These are phyloP conservation scores for Pythium vanterpoolii DNA, from an alignment of 352 stramenopile species.

Conservation along the genomic window DNA sequence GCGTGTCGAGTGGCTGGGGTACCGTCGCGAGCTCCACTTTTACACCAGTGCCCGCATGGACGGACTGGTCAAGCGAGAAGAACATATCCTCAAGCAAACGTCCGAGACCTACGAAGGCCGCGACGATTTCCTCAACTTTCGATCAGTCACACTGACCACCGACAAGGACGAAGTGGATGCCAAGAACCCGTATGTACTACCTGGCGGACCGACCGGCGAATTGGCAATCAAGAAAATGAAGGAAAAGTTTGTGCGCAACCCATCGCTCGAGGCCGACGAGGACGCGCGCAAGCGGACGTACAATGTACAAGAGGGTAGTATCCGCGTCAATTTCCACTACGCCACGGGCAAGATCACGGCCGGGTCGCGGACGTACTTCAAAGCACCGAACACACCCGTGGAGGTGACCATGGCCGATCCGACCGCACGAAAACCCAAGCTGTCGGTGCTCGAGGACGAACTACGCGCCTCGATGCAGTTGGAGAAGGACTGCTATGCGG, in stretches of 20 bases:
- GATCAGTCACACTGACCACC: slow-evolving; percentile 72
- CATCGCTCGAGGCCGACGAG: slow-evolving; percentile 43
- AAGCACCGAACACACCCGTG: slow-evolving; percentile 59
- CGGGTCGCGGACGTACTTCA: slow-evolving; percentile 75
- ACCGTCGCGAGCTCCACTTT: slow-evolving; percentile 86
- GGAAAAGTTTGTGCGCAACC: slow-evolving; percentile 87
- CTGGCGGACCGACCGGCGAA: slow-evolving; percentile 63
- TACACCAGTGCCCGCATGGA: slow-evolving; percentile 89
- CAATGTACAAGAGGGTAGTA: slow-evolving; percentile 87
- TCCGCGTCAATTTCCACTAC: slow-evolving; percentile 91
- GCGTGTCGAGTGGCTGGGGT: slow-evolving; percentile 87
- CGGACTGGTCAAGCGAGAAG: slow-evolving; percentile 79
- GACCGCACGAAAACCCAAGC: slow-evolving; percentile 57
- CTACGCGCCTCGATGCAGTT: slow-evolving; percentile 60
- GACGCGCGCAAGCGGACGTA: slow-evolving; percentile 90
- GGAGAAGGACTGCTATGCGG: slow-evolving; percentile 92
- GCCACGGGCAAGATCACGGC: slow-evolving; percentile 90
- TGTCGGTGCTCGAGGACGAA: slow-evolving; percentile 74
- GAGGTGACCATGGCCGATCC: slow-evolving; percentile 76
- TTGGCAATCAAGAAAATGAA: slow-evolving; percentile 92
- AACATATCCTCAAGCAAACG: slow-evolving; percentile 87
- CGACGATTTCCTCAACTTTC: slow-evolving; percentile 83
- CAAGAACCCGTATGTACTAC: slow-evolving; percentile 79
- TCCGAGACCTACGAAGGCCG: slow-evolving; percentile 84
- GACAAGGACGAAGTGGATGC: slow-evolving; percentile 76